phyloP scores from a whole-genome alignment of 441 rosid species.

The Mallotus japonicus region DNA sequence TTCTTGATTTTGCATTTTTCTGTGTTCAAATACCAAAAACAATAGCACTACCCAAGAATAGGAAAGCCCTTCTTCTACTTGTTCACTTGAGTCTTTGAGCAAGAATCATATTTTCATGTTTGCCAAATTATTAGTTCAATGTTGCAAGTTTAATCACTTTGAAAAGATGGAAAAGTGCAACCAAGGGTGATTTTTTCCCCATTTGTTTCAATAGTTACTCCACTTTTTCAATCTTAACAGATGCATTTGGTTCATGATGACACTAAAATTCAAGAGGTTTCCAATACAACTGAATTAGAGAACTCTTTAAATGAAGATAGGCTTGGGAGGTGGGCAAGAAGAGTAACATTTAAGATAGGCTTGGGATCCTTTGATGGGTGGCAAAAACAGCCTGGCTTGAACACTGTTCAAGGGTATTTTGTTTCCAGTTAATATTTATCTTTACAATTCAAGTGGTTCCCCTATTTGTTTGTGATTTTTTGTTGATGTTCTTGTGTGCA shows the following conservation, averaged over 20 bases:
- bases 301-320: constrained; percentile 36
- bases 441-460: background rate
- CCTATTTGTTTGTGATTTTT: background rate
- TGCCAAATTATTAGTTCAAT: too few relatives aligned
- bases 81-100: too few relatives aligned
- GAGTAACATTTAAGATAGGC: constrained; percentile 75
- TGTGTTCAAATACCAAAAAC: too few relatives aligned
- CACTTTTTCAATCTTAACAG: constrained; percentile 23
- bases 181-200: too few relatives aligned
- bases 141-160: too few relatives aligned
- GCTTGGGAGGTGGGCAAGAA: constrained; percentile 79
- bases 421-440: constrained; percentile 14
- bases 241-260: constrained; percentile 33
- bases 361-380: constrained; percentile 87
- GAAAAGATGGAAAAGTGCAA: too few relatives aligned
- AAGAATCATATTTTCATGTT: too few relatives aligned
- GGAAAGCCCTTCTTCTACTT: too few relatives aligned
- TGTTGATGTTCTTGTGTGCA: background rate
- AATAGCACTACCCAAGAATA: too few relatives aligned
- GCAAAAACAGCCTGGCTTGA: constrained; percentile 89
- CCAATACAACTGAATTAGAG: constrained; percentile 27
- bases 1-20: too few relatives aligned
- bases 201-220: too few relatives aligned
- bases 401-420: constrained; percentile 83
- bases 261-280: constrained; percentile 27